Evolutionary conservation across 148 eudicot genomes (phyloP).

Genomic region (Suaeda aralocaspica): DNA sequence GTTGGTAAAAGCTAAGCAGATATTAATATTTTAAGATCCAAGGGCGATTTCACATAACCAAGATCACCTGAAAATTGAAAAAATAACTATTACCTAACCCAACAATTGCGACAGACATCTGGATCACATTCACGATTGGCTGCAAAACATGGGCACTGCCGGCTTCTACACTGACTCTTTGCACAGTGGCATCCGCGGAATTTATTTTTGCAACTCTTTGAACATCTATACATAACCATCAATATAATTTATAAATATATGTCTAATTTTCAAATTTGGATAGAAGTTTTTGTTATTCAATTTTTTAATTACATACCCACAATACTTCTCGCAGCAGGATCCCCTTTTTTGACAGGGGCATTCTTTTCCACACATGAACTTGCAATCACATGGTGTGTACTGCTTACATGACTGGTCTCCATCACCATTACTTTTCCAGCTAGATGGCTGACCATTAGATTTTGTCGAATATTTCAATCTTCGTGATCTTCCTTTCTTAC

Average conservation of each 20-base stretch:
- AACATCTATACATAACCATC: constrained; percentile 49
- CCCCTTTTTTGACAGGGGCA: constrained; percentile 75
- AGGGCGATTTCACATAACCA: not conserved
- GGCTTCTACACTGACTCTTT: constrained; percentile 93
- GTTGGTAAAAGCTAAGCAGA: not conserved
- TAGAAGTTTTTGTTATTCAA: no score
- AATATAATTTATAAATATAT: not conserved
- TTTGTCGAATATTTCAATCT: constrained; percentile 79
- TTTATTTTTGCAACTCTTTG: constrained; percentile 84
- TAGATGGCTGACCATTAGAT: constrained; percentile 75
- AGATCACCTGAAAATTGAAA: not conserved
- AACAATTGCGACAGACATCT: constrained; percentile 95
- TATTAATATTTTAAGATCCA: not conserved
- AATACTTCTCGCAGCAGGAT: constrained; percentile 91
- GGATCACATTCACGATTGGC: constrained; percentile 99
- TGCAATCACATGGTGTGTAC: constrained; percentile 76
- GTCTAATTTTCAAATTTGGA: not conserved
- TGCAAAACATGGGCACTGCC: constrained; percentile 96
- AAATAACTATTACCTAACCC: constrained; percentile 71
- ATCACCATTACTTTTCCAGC: constrained; percentile 71
- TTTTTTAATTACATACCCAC: constrained; percentile 93
- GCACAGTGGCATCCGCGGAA: constrained; percentile 99
- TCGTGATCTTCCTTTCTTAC: constrained; percentile 68
- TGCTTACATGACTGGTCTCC: constrained; percentile 59
- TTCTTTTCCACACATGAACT: constrained; percentile 72